Evolutionary conservation across 805 yeast species (phyloP), one percentile per base, ranked within the genome.

Genomic region (Saccharomyces mikatae): DNA sequence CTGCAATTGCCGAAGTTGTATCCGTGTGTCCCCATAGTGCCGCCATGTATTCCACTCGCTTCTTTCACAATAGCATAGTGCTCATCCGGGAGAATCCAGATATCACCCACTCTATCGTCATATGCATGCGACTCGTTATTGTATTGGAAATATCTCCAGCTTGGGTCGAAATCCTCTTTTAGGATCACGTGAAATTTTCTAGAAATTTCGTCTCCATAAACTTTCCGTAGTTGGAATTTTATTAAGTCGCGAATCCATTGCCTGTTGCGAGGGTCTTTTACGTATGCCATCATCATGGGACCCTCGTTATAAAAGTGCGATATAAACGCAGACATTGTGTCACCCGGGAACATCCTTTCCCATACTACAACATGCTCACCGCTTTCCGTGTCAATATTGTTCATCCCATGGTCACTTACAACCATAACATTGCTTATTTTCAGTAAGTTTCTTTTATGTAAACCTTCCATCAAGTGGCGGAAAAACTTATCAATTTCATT

Each of bases 361-460:
- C 91, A 68, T 58, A 81, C 81, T 1, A 90, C 71, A 10, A 88
- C 67, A 56, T 83, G 80, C 58, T 82, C 54, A 6, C 11, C 44
- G 44, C 17, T 11, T 10, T 54, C 48, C 46, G 50, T 80, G 0
- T 89, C 79, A 1, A 96, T 86, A 4, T 96, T 95, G 0, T 95
- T 86, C 96, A 89, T 90, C 4, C 96, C 96, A 66, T 90, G 96
- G 66, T 90, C 96, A 41, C 96, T 87, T 3, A 89, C 86, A 50
- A 89, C 71, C 0, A 90, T 72, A 27, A 90, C 71, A 64, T 91
- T 90, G 27, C 85, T 86, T 36, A 87, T 75, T 24, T 82, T 76
- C 0, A 78, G 71, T 56, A 89, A 71, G 58, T 86, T 83, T 53
- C 95, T 74, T 21, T 65, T 62, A 0, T 62, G 55, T 21, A 90